These are phyloP conservation scores for Mitragyna speciosa DNA, from an alignment of 257 asterid species.

Conservation along the genomic window DNA sequence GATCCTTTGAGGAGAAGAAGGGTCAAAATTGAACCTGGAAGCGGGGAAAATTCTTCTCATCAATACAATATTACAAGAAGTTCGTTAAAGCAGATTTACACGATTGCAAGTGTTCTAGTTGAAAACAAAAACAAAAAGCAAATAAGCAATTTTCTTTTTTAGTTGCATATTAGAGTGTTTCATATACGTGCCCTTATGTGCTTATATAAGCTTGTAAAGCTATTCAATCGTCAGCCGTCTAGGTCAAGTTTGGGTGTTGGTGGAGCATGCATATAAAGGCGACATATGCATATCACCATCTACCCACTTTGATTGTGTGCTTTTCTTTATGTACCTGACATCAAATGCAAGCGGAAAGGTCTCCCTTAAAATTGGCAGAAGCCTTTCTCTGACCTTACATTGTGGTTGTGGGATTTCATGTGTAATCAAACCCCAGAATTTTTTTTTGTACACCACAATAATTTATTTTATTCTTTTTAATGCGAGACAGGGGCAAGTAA, in stretches of 20 bases:
- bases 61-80: conserved; percentile 28
- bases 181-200: not conserved
- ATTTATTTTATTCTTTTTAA: not conserved
- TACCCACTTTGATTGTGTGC: conserved; percentile 32
- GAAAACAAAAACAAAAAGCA: not conserved
- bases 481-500: not conserved
- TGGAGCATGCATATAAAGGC: conserved; percentile 9
- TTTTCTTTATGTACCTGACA: not conserved
- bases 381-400: conserved; percentile 26
- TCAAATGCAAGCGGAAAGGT: not conserved
- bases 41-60: conserved; percentile 26
- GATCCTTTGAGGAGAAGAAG: conserved; percentile 48
- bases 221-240: not conserved
- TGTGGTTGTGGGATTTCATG: conserved; percentile 36
- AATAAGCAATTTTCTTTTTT: not conserved
- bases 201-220: conserved; percentile 7
- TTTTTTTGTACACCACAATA: not conserved
- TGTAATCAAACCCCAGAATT: conserved; percentile 9
- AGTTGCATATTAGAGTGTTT: not conserved
- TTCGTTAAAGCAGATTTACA: conserved; percentile 48
- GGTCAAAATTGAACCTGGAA: conserved; percentile 38
- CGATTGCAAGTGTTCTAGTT: not conserved
- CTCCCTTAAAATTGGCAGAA: conserved; percentile 20
- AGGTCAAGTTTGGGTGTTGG: not conserved
- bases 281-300: conserved; percentile 15